These are phyloP conservation scores for Nitzschia palea DNA, from an alignment of 108 stramenopile species.

Conservation along the genomic window DNA sequence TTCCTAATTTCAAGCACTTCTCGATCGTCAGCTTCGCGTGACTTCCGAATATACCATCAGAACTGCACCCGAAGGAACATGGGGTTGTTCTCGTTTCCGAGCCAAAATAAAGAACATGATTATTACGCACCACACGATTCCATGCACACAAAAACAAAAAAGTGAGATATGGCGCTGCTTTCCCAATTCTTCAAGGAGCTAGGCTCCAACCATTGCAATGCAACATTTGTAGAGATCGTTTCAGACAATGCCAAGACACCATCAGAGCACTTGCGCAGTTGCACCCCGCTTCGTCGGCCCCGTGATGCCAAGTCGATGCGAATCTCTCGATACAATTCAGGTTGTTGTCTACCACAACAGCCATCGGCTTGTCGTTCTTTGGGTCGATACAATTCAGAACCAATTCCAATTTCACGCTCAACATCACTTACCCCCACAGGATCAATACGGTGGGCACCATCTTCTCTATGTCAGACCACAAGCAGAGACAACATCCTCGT, in stretches of 20 bases:
- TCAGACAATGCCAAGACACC: constrained; percentile 3
- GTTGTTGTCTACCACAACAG: neutral
- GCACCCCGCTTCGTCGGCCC: neutral
- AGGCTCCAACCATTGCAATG: neutral
- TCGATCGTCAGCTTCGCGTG: no score
- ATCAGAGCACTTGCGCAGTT: neutral
- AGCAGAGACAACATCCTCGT: neutral
- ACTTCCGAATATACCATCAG: no score
- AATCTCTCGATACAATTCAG: neutral
- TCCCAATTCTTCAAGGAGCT: neutral
- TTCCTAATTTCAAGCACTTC: no score
- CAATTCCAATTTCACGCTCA: neutral
- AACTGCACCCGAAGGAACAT: no score
- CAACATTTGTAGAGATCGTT: neutral
- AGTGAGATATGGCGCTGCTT: neutral
- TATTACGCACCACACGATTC: no score
- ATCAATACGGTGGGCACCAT: constrained; percentile 2
- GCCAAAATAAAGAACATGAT: no score
- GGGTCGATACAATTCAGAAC: constrained; percentile 11
- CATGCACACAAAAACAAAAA: neutral
- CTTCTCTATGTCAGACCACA: neutral
- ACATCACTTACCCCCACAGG: neutral
- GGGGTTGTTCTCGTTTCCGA: no score
- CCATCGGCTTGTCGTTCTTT: neutral
- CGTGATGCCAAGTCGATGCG: no score